phyloP scores from a whole-genome alignment of 208 protist species.

The Trypanosoma theileri region DNA sequence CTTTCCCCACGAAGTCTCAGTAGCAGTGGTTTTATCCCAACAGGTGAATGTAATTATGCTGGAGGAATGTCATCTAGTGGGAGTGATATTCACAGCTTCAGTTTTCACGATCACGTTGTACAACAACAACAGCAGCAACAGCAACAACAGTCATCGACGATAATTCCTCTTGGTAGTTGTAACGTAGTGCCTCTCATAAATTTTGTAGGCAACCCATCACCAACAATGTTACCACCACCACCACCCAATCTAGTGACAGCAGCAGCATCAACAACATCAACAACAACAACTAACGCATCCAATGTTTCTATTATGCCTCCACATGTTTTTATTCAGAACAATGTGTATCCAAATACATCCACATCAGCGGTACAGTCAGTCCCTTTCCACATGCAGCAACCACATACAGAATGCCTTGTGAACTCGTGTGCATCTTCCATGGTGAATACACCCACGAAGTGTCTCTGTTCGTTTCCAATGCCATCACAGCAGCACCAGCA shows the following conservation, averaged over 20 bases:
- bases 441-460: conserved; percentile 12
- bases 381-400: conserved; percentile 17
- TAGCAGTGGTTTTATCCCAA: not conserved
- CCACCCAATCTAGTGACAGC: conserved; percentile 16
- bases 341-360: not conserved
- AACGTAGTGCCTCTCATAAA: conserved; percentile 3
- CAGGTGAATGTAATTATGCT: not conserved
- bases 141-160: conserved; percentile 1
- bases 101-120: conserved; percentile 11
- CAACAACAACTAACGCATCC: not conserved
- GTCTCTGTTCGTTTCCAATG: not conserved
- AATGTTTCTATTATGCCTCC: conserved; percentile 5
- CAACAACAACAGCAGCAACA: conserved; percentile 12
- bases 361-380: conserved; percentile 12
- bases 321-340: conserved; percentile 1
- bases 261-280: not conserved
- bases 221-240: conserved; percentile 16
- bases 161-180: conserved; percentile 6
- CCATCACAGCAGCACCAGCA: not conserved
- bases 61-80: not conserved
- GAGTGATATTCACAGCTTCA: not conserved
- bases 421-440: not conserved
- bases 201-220: conserved; percentile 1
- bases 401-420: not conserved
- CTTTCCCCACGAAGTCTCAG: not conserved